phyloP scores from a whole-genome alignment of 2,329 filamentous ascomycete genomes.

The Fusarium tupiense region DNA sequence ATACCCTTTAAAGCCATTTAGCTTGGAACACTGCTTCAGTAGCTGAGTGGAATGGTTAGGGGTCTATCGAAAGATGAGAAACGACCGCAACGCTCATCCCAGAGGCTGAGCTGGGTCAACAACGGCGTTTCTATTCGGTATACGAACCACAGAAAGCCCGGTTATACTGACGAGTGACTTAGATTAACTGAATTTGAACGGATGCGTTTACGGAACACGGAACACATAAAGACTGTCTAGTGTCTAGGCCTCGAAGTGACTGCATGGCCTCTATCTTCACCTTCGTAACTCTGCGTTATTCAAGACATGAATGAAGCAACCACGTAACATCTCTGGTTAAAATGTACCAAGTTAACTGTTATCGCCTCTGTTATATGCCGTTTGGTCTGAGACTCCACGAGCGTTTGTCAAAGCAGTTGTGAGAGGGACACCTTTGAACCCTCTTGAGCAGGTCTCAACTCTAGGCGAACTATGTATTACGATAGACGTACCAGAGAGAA shows the following conservation, averaged over 20 bases:
- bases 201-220: too few relatives aligned
- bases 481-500: not conserved
- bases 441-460: not conserved
- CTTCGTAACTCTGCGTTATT: not conserved
- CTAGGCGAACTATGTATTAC: not conserved
- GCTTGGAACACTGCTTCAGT: fast-evolving
- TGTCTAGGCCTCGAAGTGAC: not conserved
- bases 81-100: not conserved
- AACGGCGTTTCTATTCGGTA: too few relatives aligned
- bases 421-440: not conserved
- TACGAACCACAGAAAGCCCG: not conserved
- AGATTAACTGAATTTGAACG: too few relatives aligned
- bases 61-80: too few relatives aligned
- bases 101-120: not conserved
- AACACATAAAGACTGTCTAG: not conserved
- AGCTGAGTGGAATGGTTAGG: not conserved
- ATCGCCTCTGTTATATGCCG: too few relatives aligned
- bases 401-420: not conserved
- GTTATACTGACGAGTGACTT: not conserved
- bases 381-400: not conserved
- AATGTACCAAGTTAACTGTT: not conserved
- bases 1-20: not conserved
- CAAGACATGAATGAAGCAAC: too few relatives aligned
- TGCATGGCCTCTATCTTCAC: not conserved
- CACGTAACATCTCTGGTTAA: not conserved